Evolutionary conservation across 768 basidiomycete species (phyloP), one percentile per base, ranked within the genome.

Genomic region (Dentipellis fragilis): DNA sequence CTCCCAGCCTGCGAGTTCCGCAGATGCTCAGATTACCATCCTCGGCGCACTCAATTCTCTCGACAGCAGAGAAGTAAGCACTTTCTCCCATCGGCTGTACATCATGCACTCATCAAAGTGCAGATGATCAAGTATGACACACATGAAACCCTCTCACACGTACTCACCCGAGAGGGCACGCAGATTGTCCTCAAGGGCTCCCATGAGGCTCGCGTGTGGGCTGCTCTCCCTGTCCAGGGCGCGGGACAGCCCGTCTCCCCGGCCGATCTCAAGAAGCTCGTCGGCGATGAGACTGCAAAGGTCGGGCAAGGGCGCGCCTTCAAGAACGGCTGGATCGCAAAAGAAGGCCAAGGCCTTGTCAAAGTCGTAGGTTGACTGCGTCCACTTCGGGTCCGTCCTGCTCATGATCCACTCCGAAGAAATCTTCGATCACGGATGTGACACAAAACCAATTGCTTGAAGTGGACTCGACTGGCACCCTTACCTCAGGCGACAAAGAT

Each of bases 241-340:
- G 72, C 81, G 57, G 88, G 86, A 2, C 61, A 73, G 39, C 84
- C 92, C 9, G 57, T 95, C 38, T 77, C 80, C 4, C 75, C 80
- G 0, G 79, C 74, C 49, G 80, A 88, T 56, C 74, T 97, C 12
- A 89, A 88, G 70, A 78, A 79, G 58, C 68, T 69, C 57, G 80
- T 98, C 12, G 95, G 95, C 12, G 87, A 89, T 56, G 93, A 96
- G 63, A 79, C 83, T 7, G 85, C 91, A 14, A 96, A 94, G 72
- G 80, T 97, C 56, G 96, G 96, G 0, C 96, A 98, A 72, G 87
- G 87, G 9, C 81, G 88, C 60, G 96, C 95, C 17, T 96, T 99
- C 80, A 97, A 94, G 74, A 93, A 89, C 63, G 89, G 88, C 55
- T 99, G 96, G 96, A 92, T 98, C 59, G 78, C 75, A 19, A 98